These are phyloP conservation scores for Lentinula sp. DNA, from an alignment of 768 basidiomycete species.

Conservation along the genomic window DNA sequence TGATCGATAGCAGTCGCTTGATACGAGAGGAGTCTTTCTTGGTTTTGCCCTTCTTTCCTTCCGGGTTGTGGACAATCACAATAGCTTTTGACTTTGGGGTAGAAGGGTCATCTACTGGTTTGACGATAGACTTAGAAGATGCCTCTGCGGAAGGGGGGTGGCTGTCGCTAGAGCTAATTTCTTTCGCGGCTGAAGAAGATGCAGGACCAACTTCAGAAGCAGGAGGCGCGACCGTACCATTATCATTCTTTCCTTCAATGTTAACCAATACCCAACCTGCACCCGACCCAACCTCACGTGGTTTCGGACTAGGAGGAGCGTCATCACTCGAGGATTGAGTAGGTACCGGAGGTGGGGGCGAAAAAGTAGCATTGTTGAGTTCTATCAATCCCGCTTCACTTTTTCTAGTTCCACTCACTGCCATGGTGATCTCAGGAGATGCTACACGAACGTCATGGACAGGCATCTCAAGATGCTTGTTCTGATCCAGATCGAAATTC, in stretches of 20 bases:
- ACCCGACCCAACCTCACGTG: constrained; percentile 29
- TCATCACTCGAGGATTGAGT: constrained; percentile 9
- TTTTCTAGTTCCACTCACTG: constrained; percentile 35
- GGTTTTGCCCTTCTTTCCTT: constrained; percentile 34
- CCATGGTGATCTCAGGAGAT: constrained; percentile 44
- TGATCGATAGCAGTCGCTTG: constrained; percentile 16
- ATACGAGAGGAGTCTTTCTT: constrained; percentile 16
- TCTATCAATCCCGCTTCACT: constrained; percentile 54
- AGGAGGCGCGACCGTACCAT: neutral
- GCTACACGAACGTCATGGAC: constrained; percentile 49
- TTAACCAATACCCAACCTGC: constrained; percentile 67
- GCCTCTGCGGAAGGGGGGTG: constrained; percentile 22
- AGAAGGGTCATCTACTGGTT: neutral
- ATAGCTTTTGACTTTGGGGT: constrained; percentile 52
- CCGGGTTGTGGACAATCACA: constrained; percentile 53
- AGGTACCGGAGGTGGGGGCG: neutral
- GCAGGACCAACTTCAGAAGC: constrained; percentile 3
- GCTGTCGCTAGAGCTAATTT: constrained; percentile 9
- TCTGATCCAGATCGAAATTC: constrained; percentile 19
- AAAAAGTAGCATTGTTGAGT: neutral
- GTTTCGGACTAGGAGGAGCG: constrained; percentile 10
- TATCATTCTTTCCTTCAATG: constrained; percentile 34
- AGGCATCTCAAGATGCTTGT: constrained; percentile 24
- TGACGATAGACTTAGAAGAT: too few relatives aligned
- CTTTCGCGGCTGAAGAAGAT: neutral